These are phyloP conservation scores for Sarcomyxa edulis DNA, from an alignment of 768 basidiomycete genomes.

Conservation along the genomic window DNA sequence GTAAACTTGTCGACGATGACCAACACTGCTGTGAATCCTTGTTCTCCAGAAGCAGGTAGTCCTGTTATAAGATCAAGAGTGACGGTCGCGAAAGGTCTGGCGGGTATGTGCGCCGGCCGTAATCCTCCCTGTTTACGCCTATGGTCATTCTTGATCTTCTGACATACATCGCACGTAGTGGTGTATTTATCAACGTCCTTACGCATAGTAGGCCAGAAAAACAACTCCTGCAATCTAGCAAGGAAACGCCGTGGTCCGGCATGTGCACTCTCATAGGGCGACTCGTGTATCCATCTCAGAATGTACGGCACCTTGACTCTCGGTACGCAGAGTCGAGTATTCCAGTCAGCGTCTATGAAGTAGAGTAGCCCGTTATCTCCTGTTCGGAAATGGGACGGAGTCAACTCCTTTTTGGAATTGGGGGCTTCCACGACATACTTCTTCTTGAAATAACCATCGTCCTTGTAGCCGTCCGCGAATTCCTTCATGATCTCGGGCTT, in stretches of 20 bases:
- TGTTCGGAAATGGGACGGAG: slow-evolving; percentile 1
- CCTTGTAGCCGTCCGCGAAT: neutral
- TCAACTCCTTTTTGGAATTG: neutral
- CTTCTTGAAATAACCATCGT: slow-evolving; percentile 1
- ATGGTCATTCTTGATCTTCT: slow-evolving; percentile 17
- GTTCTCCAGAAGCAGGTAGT: slow-evolving; percentile 12
- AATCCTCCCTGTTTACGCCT: slow-evolving; percentile 10
- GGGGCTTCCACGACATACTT: neutral
- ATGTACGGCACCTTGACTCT: neutral
- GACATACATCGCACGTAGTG: slow-evolving; percentile 15
- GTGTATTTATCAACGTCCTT: slow-evolving; percentile 9
- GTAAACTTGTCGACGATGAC: no score
- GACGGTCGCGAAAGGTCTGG: slow-evolving; percentile 12
- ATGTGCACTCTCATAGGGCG: no score
- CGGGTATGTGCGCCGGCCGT: slow-evolving; percentile 14
- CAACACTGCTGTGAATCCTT: slow-evolving; percentile 12
- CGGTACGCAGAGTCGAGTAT: slow-evolving; percentile 7
- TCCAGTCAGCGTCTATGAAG: slow-evolving; percentile 9
- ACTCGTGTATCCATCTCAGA: neutral
- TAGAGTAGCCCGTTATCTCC: slow-evolving; percentile 5
- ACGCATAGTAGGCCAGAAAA: slow-evolving; percentile 5
- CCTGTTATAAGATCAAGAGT: slow-evolving; percentile 16
- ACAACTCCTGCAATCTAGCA: neutral
- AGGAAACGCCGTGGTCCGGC: neutral
- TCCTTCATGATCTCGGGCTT: neutral